These are phyloP conservation scores for Candida suzukii DNA, from an alignment of 805 yeast genomes.

Conservation along the genomic window DNA sequence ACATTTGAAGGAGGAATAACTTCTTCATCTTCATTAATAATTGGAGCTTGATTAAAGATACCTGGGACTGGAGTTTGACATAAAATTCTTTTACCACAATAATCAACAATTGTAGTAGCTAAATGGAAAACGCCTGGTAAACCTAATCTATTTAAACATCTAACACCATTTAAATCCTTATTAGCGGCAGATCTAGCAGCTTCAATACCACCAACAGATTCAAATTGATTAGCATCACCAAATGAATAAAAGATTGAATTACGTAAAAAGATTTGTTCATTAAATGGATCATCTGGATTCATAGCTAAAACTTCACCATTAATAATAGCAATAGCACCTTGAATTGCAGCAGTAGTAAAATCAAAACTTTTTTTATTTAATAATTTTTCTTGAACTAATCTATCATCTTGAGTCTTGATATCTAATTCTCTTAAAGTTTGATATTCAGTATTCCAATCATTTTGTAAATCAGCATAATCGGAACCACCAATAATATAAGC, in stretches of 20 bases:
- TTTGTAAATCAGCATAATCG: constrained; percentile 49
- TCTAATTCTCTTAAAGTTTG: constrained; percentile 78
- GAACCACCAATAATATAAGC: constrained; percentile 46
- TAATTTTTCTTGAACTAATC: constrained; percentile 69
- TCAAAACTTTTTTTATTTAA: constrained; percentile 66
- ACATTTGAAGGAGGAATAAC: constrained; percentile 40
- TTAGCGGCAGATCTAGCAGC: constrained; percentile 77
- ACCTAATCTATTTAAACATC: constrained; percentile 60
- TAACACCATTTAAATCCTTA: constrained; percentile 73
- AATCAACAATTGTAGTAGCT: constrained; percentile 83
- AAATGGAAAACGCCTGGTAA: constrained; percentile 58
- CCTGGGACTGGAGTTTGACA: constrained; percentile 98
- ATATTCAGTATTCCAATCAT: constrained; percentile 89
- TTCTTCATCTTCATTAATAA: constrained; percentile 33
- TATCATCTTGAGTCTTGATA: constrained; percentile 48
- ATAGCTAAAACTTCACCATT: constrained; percentile 69
- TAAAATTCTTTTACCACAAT: constrained; percentile 78
- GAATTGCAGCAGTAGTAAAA: constrained; percentile 67
- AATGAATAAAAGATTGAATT: constrained; percentile 84
- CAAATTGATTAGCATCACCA: constrained; percentile 63
- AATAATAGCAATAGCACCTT: constrained; percentile 72
- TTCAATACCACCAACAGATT: constrained; percentile 66
- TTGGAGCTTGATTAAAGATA: constrained; percentile 45
- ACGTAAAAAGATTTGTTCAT: constrained; percentile 61
- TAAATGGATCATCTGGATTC: constrained; percentile 66